These are phyloP conservation scores for Microglena sp. DNA, from an alignment of 139 green algal species.

Conservation along the genomic window DNA sequence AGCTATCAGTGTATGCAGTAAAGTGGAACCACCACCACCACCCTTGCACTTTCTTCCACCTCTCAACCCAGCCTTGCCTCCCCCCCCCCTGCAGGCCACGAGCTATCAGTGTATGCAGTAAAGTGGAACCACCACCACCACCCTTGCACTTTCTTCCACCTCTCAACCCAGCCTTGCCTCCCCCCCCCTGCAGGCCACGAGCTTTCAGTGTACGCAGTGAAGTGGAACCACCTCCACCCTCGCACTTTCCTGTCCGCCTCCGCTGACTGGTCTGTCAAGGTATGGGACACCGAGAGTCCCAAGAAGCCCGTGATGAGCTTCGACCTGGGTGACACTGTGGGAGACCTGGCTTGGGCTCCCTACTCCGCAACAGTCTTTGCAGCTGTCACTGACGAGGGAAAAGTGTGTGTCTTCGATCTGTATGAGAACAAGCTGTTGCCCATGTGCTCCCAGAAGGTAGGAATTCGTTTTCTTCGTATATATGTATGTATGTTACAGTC, in stretches of 20 bases:
- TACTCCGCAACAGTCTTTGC: constrained; percentile 80
- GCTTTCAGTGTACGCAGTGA: constrained; percentile 65
- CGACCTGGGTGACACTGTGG: constrained; percentile 16
- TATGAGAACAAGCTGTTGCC: constrained; percentile 64
- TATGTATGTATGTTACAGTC: too few relatives aligned
- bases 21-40: too few relatives aligned
- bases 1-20: too few relatives aligned
- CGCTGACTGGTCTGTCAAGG: constrained; percentile 85
- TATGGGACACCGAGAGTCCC: constrained; percentile 52
- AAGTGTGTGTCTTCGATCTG: constrained; percentile 77
- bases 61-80: too few relatives aligned
- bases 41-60: too few relatives aligned
- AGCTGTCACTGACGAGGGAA: constrained; percentile 68
- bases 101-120: constrained; percentile 65
- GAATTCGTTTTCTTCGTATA: too few relatives aligned
- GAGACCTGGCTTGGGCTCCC: constrained; percentile 78
- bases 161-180: too few relatives aligned
- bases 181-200: too few relatives aligned
- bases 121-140: constrained; percentile 76
- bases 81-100: too few relatives aligned
- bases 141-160: too few relatives aligned
- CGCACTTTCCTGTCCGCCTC: constrained; percentile 74
- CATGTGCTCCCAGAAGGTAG: constrained; percentile 80
- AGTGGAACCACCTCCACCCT: constrained; percentile 75
- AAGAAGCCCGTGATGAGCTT: constrained; percentile 23